Evolutionary conservation across 768 basidiomycete species (phyloP).

Genomic region (Daedaleopsis sinensis): DNA sequence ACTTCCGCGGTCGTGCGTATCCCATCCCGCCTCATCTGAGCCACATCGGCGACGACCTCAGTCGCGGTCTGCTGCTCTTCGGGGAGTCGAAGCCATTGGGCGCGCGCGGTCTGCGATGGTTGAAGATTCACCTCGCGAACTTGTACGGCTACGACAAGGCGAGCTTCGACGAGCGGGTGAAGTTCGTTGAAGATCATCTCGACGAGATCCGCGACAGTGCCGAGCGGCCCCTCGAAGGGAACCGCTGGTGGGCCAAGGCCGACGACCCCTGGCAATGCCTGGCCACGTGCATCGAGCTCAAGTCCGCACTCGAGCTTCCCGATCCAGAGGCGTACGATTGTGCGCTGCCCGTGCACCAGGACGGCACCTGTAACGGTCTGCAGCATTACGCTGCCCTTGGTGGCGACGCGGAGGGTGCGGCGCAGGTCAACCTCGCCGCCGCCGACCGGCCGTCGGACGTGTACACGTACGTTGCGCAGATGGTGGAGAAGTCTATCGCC

Average conservation of each 20-base stretch:
- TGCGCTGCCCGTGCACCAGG: slow-evolving; percentile 91
- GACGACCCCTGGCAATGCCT: slow-evolving; percentile 99
- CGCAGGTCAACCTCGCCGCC: slow-evolving; percentile 88
- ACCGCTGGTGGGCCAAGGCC: slow-evolving; percentile 86
- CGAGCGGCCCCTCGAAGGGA: slow-evolving; percentile 76
- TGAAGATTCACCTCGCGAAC: slow-evolving; percentile 95
- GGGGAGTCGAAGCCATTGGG: slow-evolving; percentile 80
- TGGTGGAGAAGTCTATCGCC: slow-evolving; percentile 73
- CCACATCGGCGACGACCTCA: slow-evolving; percentile 94
- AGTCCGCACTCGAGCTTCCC: slow-evolving; percentile 72
- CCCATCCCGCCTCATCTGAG: slow-evolving; percentile 95
- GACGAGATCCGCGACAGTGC: slow-evolving; percentile 85
- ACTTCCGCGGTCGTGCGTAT: slow-evolving; percentile 97
- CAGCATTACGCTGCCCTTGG: slow-evolving; percentile 99
- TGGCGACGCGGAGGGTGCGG: slow-evolving; percentile 85
- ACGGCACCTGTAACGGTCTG: slow-evolving; percentile 97
- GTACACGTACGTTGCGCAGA: slow-evolving; percentile 87
- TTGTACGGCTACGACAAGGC: slow-evolving; percentile 94
- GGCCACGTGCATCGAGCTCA: slow-evolving; percentile 89
- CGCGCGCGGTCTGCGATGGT: slow-evolving; percentile 85
- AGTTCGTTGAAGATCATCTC: slow-evolving; percentile 72
- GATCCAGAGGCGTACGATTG: slow-evolving; percentile 61
- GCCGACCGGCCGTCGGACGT: slow-evolving; percentile 92
- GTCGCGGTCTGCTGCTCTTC: slow-evolving; percentile 85
- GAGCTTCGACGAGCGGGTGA: slow-evolving; percentile 89